Percentiles rank a stretch among this genome's conserved stretches.
Evolutionary conservation across 2,329 filamentous ascomycete species (phyloP).

Genomic region (Talaromyces sp.): DNA sequence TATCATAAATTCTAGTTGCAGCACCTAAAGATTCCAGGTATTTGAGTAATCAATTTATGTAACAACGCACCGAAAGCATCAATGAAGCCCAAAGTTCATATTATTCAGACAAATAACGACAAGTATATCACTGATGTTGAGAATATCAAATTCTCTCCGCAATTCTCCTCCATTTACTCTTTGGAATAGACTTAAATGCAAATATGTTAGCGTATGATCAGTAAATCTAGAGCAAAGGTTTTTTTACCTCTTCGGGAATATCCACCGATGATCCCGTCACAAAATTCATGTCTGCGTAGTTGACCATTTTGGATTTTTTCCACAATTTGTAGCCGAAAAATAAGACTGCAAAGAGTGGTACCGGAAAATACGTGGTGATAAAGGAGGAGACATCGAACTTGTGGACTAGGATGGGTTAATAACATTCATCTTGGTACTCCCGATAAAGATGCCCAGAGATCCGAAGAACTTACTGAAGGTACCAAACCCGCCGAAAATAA

Average conservation of each 20-base stretch:
- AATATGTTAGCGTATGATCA: no score
- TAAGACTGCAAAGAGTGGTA: conserved; percentile 16
- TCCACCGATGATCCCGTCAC: conserved; percentile 16
- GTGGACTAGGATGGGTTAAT: conserved; percentile 9
- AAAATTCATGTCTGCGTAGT: conserved; percentile 18
- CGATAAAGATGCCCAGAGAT: not conserved
- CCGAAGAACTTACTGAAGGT: conserved; percentile 15
- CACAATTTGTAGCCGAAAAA: conserved; percentile 17
- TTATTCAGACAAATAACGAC: not conserved
- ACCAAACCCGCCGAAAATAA: conserved; percentile 20
- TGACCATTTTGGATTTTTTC: conserved; percentile 16
- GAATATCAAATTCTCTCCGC: not conserved
- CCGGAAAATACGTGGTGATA: conserved; percentile 19
- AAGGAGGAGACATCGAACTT: conserved; percentile 16
- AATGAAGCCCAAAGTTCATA: no score
- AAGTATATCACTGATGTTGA: not conserved
- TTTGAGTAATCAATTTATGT: no score
- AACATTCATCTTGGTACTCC: not conserved
- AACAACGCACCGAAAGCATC: no score
- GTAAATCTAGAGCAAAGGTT: not conserved
- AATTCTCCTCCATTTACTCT: not conserved
- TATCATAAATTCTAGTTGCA: no score
- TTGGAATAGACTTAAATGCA: not conserved
- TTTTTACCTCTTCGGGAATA: conserved; percentile 12
- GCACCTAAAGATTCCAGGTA: no score